phyloP scores from a whole-genome alignment of 495 filamentous ascomycete species.

The Rusavskia elegans region DNA sequence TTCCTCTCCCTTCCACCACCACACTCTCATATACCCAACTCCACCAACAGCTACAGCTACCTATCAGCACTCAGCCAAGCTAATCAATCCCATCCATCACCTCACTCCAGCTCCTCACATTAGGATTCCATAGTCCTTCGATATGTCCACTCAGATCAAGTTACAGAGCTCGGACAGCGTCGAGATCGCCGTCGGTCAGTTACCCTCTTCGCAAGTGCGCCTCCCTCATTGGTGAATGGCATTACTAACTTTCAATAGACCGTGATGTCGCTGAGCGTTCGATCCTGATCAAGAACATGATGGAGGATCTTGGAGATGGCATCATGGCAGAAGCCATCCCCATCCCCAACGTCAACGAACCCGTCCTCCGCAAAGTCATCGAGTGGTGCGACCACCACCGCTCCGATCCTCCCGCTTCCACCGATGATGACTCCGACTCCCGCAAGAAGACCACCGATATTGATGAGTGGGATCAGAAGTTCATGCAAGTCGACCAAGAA shows the following conservation, averaged over 20 bases:
- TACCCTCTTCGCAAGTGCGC: neutral
- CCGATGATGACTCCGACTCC: constrained; percentile 80
- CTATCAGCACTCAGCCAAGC: neutral
- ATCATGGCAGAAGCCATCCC: constrained; percentile 54
- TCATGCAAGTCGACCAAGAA: constrained; percentile 99
- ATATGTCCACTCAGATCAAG: constrained; percentile 27
- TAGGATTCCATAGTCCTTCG: neutral
- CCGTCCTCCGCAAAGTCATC: constrained; percentile 85
- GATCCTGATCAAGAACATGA: constrained; percentile 91
- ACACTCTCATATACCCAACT: neutral
- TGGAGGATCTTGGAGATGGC: constrained; percentile 72
- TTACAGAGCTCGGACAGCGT: constrained; percentile 43
- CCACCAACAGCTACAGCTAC: neutral
- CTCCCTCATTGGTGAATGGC: neutral
- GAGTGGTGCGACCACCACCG: constrained; percentile 96
- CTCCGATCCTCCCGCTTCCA: constrained; percentile 56
- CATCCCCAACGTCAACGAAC: constrained; percentile 89
- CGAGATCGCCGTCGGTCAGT: constrained; percentile 36
- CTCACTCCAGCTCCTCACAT: neutral
- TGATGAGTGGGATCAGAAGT: constrained; percentile 99
- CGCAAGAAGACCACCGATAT: constrained; percentile 98
- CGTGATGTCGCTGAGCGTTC: constrained; percentile 79
- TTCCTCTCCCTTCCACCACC: neutral
- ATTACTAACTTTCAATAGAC: constrained; percentile 30
- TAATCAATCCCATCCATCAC: neutral